Evolutionary conservation across 2,329 filamentous ascomycete genomes (phyloP).

Genomic region (Phaeophleospora eucalypticola): DNA sequence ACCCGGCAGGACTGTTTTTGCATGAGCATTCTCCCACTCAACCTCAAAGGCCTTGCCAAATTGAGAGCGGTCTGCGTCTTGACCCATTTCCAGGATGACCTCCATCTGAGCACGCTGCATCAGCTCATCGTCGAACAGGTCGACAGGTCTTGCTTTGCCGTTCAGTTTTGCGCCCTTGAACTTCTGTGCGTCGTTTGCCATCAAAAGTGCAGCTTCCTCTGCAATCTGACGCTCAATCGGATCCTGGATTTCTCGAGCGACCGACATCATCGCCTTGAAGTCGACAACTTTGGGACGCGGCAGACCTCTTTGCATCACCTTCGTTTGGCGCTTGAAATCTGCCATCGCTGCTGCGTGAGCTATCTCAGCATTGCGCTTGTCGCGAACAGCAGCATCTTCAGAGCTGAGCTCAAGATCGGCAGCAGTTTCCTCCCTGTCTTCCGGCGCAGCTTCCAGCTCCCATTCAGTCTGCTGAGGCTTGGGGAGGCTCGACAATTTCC

Average conservation of each 20-base stretch:
- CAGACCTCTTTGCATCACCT: constrained; percentile 81
- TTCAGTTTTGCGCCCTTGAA: constrained; percentile 67
- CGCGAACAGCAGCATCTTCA: constrained; percentile 69
- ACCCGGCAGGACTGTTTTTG: constrained; percentile 61
- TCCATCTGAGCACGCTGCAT: constrained; percentile 73
- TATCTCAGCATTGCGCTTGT: constrained; percentile 61
- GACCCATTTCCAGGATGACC: constrained; percentile 64
- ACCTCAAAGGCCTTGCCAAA: constrained; percentile 44
- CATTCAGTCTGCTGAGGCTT: constrained; percentile 91
- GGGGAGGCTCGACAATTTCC: constrained; percentile 75
- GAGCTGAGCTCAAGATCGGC: constrained; percentile 51
- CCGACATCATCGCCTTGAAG: constrained; percentile 61
- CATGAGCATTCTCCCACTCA: constrained; percentile 49
- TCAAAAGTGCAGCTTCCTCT: constrained; percentile 70
- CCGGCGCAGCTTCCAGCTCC: constrained; percentile 80
- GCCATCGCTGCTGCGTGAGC: constrained; percentile 61
- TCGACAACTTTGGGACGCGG: constrained; percentile 74
- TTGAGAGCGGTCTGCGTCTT: constrained; percentile 39
- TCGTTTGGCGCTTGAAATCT: constrained; percentile 78
- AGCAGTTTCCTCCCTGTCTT: constrained; percentile 64
- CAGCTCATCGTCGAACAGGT: constrained; percentile 64
- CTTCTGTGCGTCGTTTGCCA: constrained; percentile 74
- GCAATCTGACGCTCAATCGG: constrained; percentile 67
- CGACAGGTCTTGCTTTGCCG: constrained; percentile 57
- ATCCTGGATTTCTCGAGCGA: constrained; percentile 58